Evolutionary conservation across 1,139 yeast genomes (phyloP).

Genomic region (Hansenula lynferdii): DNA sequence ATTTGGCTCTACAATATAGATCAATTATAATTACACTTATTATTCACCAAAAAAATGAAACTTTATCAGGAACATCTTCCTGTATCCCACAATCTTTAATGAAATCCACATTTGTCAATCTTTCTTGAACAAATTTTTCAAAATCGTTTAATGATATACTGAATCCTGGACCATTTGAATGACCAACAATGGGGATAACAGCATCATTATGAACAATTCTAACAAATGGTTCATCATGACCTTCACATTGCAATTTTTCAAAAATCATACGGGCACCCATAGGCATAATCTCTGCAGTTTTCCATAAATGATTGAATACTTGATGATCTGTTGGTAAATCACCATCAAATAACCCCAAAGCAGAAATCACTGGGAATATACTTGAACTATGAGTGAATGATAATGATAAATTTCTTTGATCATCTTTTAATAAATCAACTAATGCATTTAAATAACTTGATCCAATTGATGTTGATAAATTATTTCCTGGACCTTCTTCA

Average conservation of each 20-base stretch:
- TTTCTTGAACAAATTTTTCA: constrained; percentile 9
- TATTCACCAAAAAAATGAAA: constrained; percentile 12
- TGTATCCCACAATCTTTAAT: constrained; percentile 12
- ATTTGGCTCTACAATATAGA: too few relatives aligned
- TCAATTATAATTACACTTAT: too few relatives aligned
- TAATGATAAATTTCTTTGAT: constrained; percentile 7
- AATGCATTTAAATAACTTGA: constrained; percentile 47
- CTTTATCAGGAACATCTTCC: constrained; percentile 7
- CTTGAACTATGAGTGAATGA: constrained; percentile 19
- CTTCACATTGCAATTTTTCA: constrained; percentile 40
- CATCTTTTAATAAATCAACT: constrained; percentile 31
- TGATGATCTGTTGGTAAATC: constrained; percentile 28
- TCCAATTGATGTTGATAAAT: constrained; percentile 38
- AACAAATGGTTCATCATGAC: constrained; percentile 22
- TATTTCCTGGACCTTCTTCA: constrained; percentile 46
- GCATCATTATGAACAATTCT: constrained; percentile 52
- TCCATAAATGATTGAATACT: constrained; percentile 40
- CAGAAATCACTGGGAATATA: constrained; percentile 29
- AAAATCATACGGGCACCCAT: constrained; percentile 50
- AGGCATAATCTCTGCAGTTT: constrained; percentile 44
- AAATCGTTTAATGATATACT: constrained; percentile 35
- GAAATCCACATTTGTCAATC: constrained; percentile 10
- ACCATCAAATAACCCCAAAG: constrained; percentile 38
- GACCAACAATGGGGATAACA: constrained; percentile 44
- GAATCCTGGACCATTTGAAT: constrained; percentile 49